These are phyloP conservation scores for Schizosaccharomyces lindneri DNA, from an alignment of 805 yeast genomes.

Conservation along the genomic window DNA sequence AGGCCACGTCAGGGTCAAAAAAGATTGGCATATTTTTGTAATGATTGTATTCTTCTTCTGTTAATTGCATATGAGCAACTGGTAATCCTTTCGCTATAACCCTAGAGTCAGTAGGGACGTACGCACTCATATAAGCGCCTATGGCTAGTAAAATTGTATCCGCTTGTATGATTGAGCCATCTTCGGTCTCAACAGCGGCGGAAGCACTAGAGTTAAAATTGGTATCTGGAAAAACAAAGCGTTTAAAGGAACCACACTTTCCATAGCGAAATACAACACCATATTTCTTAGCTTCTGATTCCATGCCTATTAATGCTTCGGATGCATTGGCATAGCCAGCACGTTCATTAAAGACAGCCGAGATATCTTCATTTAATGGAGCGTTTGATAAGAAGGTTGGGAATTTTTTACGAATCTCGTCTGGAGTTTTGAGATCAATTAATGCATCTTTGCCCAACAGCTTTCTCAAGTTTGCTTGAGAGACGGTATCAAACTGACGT, in stretches of 20 bases:
- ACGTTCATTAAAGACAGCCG: conserved; percentile 9
- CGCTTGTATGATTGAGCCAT: not conserved
- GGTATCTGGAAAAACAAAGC: not conserved
- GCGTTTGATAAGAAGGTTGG: not conserved
- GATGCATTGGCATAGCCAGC: conserved; percentile 10
- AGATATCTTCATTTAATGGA: conserved; percentile 12
- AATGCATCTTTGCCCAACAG: conserved; percentile 3
- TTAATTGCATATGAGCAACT: conserved; percentile 8
- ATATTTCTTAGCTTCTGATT: conserved; percentile 2
- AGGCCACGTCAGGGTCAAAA: conserved; percentile 9
- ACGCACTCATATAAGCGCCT: conserved; percentile 8
- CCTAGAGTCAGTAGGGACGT: conserved; percentile 2
- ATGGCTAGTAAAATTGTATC: conserved; percentile 7
- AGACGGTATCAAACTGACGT: not conserved
- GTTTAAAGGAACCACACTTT: conserved; percentile 3
- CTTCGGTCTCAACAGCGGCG: not conserved
- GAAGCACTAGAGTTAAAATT: conserved; percentile 2
- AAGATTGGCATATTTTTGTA: conserved; percentile 7
- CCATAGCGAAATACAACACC: conserved; percentile 7
- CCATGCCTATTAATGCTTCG: conserved; percentile 4
- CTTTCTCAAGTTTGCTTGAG: not conserved
- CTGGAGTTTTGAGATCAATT: conserved; percentile 2
- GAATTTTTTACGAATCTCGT: conserved; percentile 4
- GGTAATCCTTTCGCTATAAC: conserved; percentile 8
- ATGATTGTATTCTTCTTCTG: conserved; percentile 6